Evolutionary conservation across 2,329 filamentous ascomycete species (phyloP).

Genomic region (Triangularia verruculosa): DNA sequence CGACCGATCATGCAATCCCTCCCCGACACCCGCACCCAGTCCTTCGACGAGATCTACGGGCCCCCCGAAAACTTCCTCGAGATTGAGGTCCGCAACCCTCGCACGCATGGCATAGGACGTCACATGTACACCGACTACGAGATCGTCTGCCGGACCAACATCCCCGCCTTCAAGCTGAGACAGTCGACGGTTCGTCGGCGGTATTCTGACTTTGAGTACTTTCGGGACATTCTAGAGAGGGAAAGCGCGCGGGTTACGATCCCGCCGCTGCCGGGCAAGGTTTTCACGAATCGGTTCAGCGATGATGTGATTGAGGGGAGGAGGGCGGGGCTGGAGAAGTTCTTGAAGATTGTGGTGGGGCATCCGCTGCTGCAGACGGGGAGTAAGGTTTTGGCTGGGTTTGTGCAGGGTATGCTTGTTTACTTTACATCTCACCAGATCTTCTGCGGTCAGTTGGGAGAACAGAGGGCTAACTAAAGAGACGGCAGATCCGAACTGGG

Average conservation of each 20-base stretch:
- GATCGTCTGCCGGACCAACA: slow-evolving; percentile 96
- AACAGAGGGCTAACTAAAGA: not conserved
- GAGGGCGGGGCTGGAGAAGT: slow-evolving; percentile 86
- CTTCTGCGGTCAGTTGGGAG: not conserved
- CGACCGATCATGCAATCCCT: slow-evolving; percentile 62
- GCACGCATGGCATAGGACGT: slow-evolving; percentile 82
- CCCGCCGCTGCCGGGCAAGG: slow-evolving; percentile 91
- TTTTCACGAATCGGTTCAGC: slow-evolving; percentile 96
- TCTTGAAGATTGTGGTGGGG: slow-evolving; percentile 94
- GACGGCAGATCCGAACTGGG: slow-evolving; percentile 79
- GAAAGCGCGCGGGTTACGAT: slow-evolving; percentile 94
- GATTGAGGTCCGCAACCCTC: slow-evolving; percentile 93
- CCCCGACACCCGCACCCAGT: slow-evolving; percentile 79
- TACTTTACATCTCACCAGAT: slow-evolving; percentile 2
- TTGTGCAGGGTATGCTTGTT: slow-evolving; percentile 77
- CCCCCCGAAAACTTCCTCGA: slow-evolving; percentile 98
- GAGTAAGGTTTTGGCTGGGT: slow-evolving; percentile 91
- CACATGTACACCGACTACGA: slow-evolving; percentile 99
- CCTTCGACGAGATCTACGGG: slow-evolving; percentile 98
- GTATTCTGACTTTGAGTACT: slow-evolving; percentile 98
- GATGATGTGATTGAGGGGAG: slow-evolving; percentile 98
- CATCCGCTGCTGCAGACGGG: slow-evolving; percentile 96
- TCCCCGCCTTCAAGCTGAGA: slow-evolving; percentile 96
- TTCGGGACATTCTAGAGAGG: slow-evolving; percentile 95
- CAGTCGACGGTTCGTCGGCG: slow-evolving; percentile 83